Evolutionary conservation across 495 filamentous ascomycete species (phyloP).

Genomic region (Tuber aestivum): DNA sequence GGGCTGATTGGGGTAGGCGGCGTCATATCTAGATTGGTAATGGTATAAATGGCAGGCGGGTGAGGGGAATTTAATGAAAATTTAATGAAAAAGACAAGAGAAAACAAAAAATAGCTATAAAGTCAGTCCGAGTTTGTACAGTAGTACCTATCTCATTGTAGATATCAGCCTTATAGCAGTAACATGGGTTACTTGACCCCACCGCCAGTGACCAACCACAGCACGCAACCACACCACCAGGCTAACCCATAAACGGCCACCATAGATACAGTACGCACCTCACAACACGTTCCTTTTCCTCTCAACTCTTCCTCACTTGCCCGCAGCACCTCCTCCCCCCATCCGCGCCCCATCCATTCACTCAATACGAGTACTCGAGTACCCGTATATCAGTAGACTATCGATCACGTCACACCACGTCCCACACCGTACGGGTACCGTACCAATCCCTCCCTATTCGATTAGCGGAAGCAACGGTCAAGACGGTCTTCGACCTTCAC

Average conservation of each 20-base stretch:
- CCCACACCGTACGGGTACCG: no score
- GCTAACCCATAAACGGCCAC: not conserved
- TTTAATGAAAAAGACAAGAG: not conserved
- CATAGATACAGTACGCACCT: not conserved
- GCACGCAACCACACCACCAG: not conserved
- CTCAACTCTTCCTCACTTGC: not conserved
- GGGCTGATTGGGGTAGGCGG: slow-evolving; percentile 14
- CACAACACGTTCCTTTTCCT: not conserved
- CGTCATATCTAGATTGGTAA: slow-evolving; percentile 24
- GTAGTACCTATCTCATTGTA: not conserved
- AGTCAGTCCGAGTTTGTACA: not conserved
- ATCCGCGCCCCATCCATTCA: no score
- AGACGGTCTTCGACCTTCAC: no score
- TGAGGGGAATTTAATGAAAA: not conserved
- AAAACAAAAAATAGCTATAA: not conserved
- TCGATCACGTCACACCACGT: no score
- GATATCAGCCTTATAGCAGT: not conserved
- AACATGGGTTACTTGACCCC: not conserved
- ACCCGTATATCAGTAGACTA: no score
- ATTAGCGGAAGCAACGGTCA: no score
- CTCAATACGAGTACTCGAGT: no score
- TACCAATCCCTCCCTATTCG: no score
- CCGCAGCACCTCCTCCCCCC: no score
- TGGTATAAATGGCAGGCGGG: not conserved
- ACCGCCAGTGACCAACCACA: not conserved